These are phyloP conservation scores for Leccinum angustisporum DNA, from an alignment of 1,284 basidiomycete species.

Conservation along the genomic window DNA sequence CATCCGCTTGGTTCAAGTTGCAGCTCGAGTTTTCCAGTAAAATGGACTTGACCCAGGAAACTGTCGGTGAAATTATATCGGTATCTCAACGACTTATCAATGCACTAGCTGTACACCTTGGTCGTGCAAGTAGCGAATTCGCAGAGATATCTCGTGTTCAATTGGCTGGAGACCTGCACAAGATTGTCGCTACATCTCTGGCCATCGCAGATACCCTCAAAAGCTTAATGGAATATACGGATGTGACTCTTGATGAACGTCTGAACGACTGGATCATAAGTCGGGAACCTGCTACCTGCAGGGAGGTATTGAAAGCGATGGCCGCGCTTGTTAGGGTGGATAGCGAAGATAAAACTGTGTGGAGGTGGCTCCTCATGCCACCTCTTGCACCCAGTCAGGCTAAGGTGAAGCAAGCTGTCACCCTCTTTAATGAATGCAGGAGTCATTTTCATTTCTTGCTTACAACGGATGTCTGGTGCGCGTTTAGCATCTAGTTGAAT, in stretches of 20 bases:
- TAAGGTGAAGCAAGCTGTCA: conserved; percentile 2
- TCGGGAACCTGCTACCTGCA: not conserved
- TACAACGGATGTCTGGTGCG: not conserved
- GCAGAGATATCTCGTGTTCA: not conserved
- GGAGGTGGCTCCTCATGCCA: not conserved
- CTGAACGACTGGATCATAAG: not conserved
- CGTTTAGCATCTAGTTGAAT: not conserved
- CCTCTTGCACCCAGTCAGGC: not conserved
- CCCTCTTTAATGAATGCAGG: conserved; percentile 4
- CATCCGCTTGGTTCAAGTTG: too few species aligned
- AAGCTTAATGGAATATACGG: not conserved
- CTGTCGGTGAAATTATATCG: not conserved
- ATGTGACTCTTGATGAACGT: not conserved
- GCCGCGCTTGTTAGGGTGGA: not conserved
- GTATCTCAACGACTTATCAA: conserved; percentile 2
- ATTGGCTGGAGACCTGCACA: conserved; percentile 2
- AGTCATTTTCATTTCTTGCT: not conserved
- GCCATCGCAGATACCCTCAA: not conserved
- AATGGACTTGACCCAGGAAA: not conserved
- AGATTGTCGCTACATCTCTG: conserved; percentile 2
- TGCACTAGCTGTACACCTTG: not conserved
- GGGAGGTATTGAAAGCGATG: not conserved
- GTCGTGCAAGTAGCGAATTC: not conserved
- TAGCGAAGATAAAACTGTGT: too few species aligned
- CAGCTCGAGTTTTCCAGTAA: not conserved